phyloP scores from a whole-genome alignment of 345 rosid species.

The Citrus reticulata region DNA sequence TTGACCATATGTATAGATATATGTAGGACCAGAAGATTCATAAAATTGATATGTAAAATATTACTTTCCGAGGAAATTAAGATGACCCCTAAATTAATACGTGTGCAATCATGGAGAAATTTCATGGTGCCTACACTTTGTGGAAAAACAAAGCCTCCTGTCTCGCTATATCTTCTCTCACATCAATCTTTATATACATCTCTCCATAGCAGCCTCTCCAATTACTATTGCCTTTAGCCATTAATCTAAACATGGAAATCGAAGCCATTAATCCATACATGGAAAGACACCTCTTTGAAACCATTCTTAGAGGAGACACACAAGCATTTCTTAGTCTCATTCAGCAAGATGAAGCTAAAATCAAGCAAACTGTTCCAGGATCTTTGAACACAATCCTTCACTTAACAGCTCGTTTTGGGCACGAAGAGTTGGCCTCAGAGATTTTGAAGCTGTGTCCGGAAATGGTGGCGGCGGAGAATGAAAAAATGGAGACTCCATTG shows the following conservation, averaged over 20 bases:
- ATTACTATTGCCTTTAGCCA: neutral
- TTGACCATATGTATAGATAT: too few species aligned
- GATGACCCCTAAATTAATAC: neutral
- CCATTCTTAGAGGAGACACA: slow-evolving; percentile 22
- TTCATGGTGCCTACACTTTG: slow-evolving; percentile 18
- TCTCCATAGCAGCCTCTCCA: neutral
- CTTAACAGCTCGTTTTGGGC: slow-evolving; percentile 41
- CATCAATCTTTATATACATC: neutral
- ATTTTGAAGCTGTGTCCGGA: slow-evolving; percentile 42
- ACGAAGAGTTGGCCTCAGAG: slow-evolving; percentile 33
- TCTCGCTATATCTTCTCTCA: neutral
- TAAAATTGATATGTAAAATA: too few species aligned
- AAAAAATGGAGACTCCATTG: slow-evolving; percentile 39
- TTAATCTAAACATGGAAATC: too few species aligned
- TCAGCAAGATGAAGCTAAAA: slow-evolving; percentile 10
- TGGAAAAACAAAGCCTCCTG: slow-evolving; percentile 12
- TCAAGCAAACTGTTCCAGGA: slow-evolving; percentile 7
- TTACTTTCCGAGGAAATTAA: too few species aligned
- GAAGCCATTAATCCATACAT: neutral
- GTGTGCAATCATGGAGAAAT: slow-evolving; percentile 2
- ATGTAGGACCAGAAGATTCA: too few species aligned
- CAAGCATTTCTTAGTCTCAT: slow-evolving; percentile 12
- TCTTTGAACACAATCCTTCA: slow-evolving; percentile 38
- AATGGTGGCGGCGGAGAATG: slow-evolving; percentile 27
- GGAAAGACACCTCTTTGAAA: slow-evolving; percentile 28